Evolutionary conservation across 352 stramenopile genomes (phyloP).

Genomic region (Aphanomyces cochlioides): DNA sequence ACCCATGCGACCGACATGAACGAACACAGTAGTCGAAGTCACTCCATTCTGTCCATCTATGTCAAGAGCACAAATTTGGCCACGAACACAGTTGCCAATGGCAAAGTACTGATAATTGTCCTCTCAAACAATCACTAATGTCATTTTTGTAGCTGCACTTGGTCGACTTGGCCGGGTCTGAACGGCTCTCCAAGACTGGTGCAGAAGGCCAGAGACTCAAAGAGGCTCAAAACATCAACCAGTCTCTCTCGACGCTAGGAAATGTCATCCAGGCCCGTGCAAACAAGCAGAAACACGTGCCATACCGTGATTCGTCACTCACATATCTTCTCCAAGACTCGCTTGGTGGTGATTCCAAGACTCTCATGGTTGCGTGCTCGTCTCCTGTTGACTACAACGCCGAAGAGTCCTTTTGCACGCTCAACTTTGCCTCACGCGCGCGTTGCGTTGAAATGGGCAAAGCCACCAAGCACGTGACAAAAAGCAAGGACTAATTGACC

Average conservation of each 20-base stretch:
- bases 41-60: constrained; percentile 84
- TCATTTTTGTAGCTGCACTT: constrained; percentile 53
- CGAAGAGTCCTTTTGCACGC: constrained; percentile 89
- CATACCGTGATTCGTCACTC: constrained; percentile 93
- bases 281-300: constrained; percentile 89
- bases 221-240: constrained; percentile 93
- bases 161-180: constrained; percentile 87
- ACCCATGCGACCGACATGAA: constrained; percentile 88
- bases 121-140: not conserved
- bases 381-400: constrained; percentile 89
- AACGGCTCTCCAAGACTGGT: constrained; percentile 86
- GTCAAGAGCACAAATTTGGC: constrained; percentile 81
- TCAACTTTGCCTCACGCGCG: constrained; percentile 87
- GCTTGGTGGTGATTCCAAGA: constrained; percentile 88
- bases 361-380: constrained; percentile 90
- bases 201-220: constrained; percentile 83
- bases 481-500: constrained; percentile 22
- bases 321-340: constrained; percentile 93
- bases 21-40: constrained; percentile 83
- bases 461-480: constrained; percentile 76
- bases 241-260: constrained; percentile 92
- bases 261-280: constrained; percentile 93
- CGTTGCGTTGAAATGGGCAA: constrained; percentile 88
- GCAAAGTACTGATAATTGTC: constrained; percentile 40
- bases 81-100: constrained; percentile 60